Conservation (phyloP, 2,329 filamentous ascomycete genomes). For the Penicillium aurantiogriseum region DNA sequence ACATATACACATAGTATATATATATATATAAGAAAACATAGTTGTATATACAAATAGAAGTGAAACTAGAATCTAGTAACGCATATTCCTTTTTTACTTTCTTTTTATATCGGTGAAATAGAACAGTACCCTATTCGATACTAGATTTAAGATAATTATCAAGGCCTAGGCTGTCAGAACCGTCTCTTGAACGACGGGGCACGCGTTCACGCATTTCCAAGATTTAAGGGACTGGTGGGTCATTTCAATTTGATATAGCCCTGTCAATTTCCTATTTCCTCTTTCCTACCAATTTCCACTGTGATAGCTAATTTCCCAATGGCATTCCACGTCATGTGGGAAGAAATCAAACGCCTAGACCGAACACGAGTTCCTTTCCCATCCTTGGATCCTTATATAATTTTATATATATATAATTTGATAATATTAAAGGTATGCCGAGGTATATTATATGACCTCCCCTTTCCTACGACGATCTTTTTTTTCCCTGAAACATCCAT, state of each 20-base stretch:
- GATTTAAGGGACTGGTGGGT: slow-evolving; percentile 26
- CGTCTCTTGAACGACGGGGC: slow-evolving; percentile 15
- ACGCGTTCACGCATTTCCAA: slow-evolving; percentile 11
- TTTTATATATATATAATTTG: too few species aligned
- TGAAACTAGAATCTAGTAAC: too few species aligned
- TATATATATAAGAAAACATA: too few species aligned
- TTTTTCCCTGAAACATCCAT: slow-evolving; percentile 9
- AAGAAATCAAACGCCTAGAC: too few species aligned
- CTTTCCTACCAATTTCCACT: background rate
- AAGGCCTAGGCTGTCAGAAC: background rate
- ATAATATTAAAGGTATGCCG: too few species aligned
- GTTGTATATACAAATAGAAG: too few species aligned
- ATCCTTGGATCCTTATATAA: background rate
- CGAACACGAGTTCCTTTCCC: slow-evolving; percentile 6
- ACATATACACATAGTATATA: too few species aligned
- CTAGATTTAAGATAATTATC: background rate
- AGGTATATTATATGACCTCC: too few species aligned
- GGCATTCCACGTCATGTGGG: background rate
- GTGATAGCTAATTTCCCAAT: background rate
- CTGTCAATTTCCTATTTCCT: background rate
- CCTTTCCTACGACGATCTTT: too few species aligned
- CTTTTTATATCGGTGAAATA: too few species aligned
- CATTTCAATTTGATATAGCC: background rate
- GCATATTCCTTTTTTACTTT: too few species aligned
- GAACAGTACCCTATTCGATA: background rate